Base-by-base conservation (phyloP, 2,329 filamentous ascomycete genomes). In the Fusarium proliferatum region DNA sequence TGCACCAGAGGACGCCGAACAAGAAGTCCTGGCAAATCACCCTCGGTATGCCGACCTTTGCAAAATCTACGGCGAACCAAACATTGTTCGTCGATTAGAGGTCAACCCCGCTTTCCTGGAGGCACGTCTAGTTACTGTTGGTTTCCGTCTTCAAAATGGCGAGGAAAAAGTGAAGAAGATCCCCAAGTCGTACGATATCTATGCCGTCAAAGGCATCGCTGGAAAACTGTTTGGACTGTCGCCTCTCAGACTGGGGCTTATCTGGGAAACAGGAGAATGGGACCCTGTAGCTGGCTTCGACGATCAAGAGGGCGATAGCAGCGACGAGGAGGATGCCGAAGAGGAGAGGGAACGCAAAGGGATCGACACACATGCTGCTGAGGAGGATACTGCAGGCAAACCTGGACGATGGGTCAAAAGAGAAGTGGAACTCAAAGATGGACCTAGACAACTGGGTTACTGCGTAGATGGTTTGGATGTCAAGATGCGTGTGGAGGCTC, bases 241-340 rank as follows among this genome's bases (percentile, higher is more conserved):
- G 52, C 93, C 94, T 0, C 85, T 94, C 71, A 83, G 83, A 46
- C 84, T 96, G 68, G 87, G 86, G 45, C 81, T 98, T 55, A 84
- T 96, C 2, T 97, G 94, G 93, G 94, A 97, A 84, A 97, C 95
- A 13, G 94, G 94, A 26, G 95, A 98, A 81, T 94, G 93, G 90
- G 94, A 97, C 81, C 94, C 94, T 0, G 91, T 94, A 1, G 88
- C 88, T 13, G 87, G 88, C 69, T 89, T 90, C 74, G 87, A 90
- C 70, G 87, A 89, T 9, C 87, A 88, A 36, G 89, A 89, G 48
- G 87, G 84, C 61, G 86, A 85, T 49, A 86, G 85, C 74, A 88
- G 86, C 51, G 88, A 88, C 36, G 87, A 88, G 11, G 86, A 88
- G 36, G 85, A 86, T 10, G 84, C 83, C 5, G 82, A 81, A 17